phyloP scores from a whole-genome alignment of 139 green algal genomes.

The Chlorella sp. region DNA sequence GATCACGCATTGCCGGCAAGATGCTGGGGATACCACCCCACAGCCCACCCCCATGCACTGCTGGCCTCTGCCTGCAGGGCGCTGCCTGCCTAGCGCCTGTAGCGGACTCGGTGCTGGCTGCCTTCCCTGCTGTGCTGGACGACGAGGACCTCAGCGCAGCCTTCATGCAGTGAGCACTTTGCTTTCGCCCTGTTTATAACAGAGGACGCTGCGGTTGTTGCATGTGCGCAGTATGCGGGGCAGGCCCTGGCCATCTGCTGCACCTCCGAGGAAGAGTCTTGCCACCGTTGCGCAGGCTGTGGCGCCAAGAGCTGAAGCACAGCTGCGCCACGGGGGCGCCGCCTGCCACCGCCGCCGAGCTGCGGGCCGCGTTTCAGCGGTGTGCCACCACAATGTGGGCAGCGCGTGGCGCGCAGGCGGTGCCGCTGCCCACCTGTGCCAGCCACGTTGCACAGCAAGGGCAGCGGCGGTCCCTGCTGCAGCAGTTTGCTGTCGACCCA shows the following conservation, averaged over 20 bases:
- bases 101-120: conserved; percentile 7
- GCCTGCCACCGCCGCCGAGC: neutral
- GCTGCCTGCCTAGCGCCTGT: neutral
- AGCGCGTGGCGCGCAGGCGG: conserved; percentile 6
- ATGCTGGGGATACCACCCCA: too few relatives aligned
- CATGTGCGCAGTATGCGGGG: too few relatives aligned
- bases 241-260: too few relatives aligned
- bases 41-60: neutral
- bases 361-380: neutral
- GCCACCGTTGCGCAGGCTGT: conserved; percentile 13
- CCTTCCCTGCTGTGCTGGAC: conserved; percentile 5
- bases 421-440: neutral
- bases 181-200: neutral
- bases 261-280: too few relatives aligned
- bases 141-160: conserved; percentile 16
- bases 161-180: conserved; percentile 16
- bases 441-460: neutral
- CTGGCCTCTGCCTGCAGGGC: neutral
- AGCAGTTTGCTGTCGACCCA: neutral
- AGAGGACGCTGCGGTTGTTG: too few relatives aligned
- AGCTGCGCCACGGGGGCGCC: neutral
- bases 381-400: neutral
- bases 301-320: neutral
- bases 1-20: too few relatives aligned
- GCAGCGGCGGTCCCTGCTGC: neutral